Evolutionary conservation across 176 grass and related monocot species (phyloP), one percentile per base, ranked within the genome.

Genomic region (Melocanna baccifera): DNA sequence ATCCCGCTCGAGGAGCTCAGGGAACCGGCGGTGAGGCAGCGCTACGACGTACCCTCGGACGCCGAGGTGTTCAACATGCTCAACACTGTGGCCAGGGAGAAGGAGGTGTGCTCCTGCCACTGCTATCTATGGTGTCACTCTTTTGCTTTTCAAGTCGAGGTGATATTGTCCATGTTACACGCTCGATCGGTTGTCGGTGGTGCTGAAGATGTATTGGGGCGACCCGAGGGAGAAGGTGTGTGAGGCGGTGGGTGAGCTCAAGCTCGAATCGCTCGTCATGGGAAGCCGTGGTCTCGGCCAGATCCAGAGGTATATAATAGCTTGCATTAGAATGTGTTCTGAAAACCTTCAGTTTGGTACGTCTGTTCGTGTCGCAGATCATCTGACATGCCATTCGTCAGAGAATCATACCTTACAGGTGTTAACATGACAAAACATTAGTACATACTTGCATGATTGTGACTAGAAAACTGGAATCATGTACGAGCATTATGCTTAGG

Each of bases 151-250:
- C 30, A 3, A 28, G 29, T 16, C 52, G 28, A 41, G 32, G 8
- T 86, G 40, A 25, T 67, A 16, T 29, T 43, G 51, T 48, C 30
- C 15, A 5, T 69, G 26, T 59, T 62, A 1, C 6, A 1, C 34
- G 56, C 61, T 4, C 23, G 45, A 67, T 53, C 89, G 94, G 94
- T 10, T 93, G 20, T 85, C 58, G 39, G 81, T 94, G 46, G 84
- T 86, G 67, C 30, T 89, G 23, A 97, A 97, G 86, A 84, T 92
- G 62, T 94, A 92, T 12, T 88, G 83, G 87, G 92, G 92, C 20
- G 94, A 92, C 58, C 85, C 94, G n/a, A 92, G 92, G 83, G 94
- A 97, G 92, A 97, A 92, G 87, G 85, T 97, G 47, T 94, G 92
- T 75, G 83, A 94, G 43, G 94, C 92, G 0, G 90, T 85, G 14